Evolutionary conservation across 495 filamentous ascomycete species (phyloP), one percentile per base, ranked within the genome.

Genomic region (Podospora conica): DNA sequence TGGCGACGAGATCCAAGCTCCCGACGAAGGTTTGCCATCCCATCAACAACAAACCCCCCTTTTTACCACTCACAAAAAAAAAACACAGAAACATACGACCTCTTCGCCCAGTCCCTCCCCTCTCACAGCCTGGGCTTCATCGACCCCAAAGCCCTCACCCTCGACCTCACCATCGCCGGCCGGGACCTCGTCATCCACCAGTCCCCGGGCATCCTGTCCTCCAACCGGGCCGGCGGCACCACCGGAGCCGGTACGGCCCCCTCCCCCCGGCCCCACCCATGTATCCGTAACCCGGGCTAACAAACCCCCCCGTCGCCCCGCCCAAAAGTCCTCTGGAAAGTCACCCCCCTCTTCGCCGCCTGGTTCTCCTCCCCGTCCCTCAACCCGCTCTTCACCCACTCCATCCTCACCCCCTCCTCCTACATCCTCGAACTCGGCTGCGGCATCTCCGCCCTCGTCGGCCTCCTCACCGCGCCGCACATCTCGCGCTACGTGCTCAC

Each of bases 401-500:
- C 76, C n/a, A 62, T 89, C 54, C 80, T 95, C 20, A 74, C 79
- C 40, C 57, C 79, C 1, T 70, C 79, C 8, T 88, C 90, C 18
- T 79, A 77, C 15, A 82, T 93, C 53, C 76, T 96, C 63, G 94
- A 98, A 71, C 86, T 98, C 3, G 95, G 95, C 29, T 91, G 90
- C 71, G 95, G 95, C 62, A 89, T 94, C 68, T 90, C 92, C 9
- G 89, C 86, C 54, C 81, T 97, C 11, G 82, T 92, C 54, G 90
- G 86, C 15, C 76, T 93, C 53, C 70, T 85, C 3, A 74, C 96
- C 22, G 83, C 86, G 6, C 85, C 87, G 1, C 76, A 73, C 1
- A 80, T 97, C 33, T 65, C 77, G 6, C 80, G 79, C 64, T 96
- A 93, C 68, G 78, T 96, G 53, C 86, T 93, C 40, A 97, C 93